Percentiles rank a stretch among this genome's conserved stretches.
Conservation (phyloP, 2,329 filamentous ascomycete genomes). For the Aspergillus sp. region DNA sequence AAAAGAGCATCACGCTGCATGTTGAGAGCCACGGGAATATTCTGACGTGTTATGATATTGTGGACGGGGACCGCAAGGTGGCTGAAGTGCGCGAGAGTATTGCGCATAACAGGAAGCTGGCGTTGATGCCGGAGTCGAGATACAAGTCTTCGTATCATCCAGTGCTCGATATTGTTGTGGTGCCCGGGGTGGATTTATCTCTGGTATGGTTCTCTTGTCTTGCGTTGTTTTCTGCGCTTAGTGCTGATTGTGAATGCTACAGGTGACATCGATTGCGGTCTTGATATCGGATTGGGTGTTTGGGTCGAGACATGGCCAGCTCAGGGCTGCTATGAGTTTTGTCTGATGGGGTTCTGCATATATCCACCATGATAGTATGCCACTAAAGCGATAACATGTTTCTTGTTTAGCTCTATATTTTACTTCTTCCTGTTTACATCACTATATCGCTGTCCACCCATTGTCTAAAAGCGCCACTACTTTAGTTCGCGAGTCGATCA, state of each 20-base stretch:
- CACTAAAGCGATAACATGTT: no score
- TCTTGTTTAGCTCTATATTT: no score
- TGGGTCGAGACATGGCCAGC: background rate
- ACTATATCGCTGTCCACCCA: no score
- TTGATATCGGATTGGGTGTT: background rate
- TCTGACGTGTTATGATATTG: constrained; percentile 17
- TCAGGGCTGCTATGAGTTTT: background rate
- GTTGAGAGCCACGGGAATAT: constrained; percentile 14
- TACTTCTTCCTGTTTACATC: no score
- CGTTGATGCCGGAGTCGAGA: constrained; percentile 9
- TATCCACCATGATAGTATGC: background rate
- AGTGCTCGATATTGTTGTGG: constrained; percentile 7
- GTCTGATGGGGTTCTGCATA: background rate
- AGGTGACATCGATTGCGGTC: background rate
- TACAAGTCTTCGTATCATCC: constrained; percentile 4
- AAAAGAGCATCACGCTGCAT: constrained; percentile 2
- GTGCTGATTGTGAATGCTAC: background rate
- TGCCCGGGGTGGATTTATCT: constrained; percentile 9
- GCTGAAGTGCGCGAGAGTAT: constrained; percentile 16
- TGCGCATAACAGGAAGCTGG: constrained; percentile 19
- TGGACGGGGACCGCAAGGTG: constrained; percentile 21
- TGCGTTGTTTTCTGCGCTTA: fast-evolving
- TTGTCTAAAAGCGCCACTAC: no score
- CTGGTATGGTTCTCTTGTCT: background rate
- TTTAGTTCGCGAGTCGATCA: no score